A percentile compares a stretch with the other conserved stretches of the same genome.
phyloP scores from a whole-genome alignment of 345 rosid genomes.

The Theobroma cacao region DNA sequence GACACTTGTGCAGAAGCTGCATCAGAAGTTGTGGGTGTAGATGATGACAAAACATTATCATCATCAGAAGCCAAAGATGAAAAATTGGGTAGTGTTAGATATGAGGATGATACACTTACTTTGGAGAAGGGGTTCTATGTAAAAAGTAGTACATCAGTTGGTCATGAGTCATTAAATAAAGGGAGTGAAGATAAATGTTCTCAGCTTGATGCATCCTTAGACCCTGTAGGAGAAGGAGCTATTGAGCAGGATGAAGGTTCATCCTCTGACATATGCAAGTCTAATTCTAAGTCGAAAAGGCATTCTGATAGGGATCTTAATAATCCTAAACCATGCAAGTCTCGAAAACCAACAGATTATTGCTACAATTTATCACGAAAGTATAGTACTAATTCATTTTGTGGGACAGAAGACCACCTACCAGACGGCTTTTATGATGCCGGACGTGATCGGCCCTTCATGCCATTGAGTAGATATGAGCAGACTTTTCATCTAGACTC shows the following conservation, averaged over 20 bases:
- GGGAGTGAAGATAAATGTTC: conserved; percentile 29
- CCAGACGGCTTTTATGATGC: conserved; percentile 98
- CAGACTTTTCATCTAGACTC: conserved; percentile 61
- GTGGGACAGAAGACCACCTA: conserved; percentile 67
- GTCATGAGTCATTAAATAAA: conserved; percentile 25
- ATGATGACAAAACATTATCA: conserved; percentile 36
- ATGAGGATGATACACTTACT: conserved; percentile 37
- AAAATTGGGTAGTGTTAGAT: conserved; percentile 34
- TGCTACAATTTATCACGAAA: conserved; percentile 46
- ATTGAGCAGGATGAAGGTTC: conserved; percentile 42
- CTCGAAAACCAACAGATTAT: conserved; percentile 47
- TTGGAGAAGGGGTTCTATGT: conserved; percentile 25
- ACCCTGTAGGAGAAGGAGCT: conserved; percentile 32
- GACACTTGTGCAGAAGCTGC: conserved; percentile 33
- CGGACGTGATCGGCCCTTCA: conserved; percentile 91
- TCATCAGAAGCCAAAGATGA: conserved; percentile 34
- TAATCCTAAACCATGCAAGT: conserved; percentile 92
- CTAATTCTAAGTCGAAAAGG: conserved; percentile 57
- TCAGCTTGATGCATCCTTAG: conserved; percentile 37
- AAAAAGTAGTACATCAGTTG: conserved; percentile 32
- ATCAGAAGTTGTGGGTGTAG: conserved; percentile 36
- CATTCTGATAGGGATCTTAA: conserved; percentile 63
- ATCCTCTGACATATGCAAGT: conserved; percentile 39
- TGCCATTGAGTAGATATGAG: conserved; percentile 63
- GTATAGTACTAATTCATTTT: conserved; percentile 69